phyloP scores from a whole-genome alignment of 2,329 filamentous ascomycete species.

The Fusarium graminum region DNA sequence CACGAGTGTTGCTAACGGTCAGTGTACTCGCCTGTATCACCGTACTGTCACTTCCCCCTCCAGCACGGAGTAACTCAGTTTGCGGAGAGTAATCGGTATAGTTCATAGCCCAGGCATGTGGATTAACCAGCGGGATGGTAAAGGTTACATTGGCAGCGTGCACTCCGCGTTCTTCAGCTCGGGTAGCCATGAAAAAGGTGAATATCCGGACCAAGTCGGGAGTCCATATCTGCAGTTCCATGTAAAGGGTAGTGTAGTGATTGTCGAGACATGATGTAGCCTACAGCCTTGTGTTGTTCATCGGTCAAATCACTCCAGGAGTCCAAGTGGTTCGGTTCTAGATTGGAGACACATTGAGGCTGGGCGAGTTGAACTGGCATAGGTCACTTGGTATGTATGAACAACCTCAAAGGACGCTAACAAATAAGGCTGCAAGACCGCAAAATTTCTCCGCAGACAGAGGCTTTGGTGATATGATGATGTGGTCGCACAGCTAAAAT shows the following conservation, averaged over 20 bases:
- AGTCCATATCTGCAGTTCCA: slow-evolving; percentile 27
- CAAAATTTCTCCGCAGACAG: slow-evolving; percentile 18
- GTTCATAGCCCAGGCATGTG: slow-evolving; percentile 12
- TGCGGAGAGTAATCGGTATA: slow-evolving; percentile 11
- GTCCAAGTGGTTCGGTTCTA: slow-evolving; percentile 23
- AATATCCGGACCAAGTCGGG: slow-evolving; percentile 19
- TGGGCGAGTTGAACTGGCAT: slow-evolving; percentile 25
- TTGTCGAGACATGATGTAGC: slow-evolving; percentile 14
- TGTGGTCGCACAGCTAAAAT: slow-evolving; percentile 37
- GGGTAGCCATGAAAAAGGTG: slow-evolving; percentile 7
- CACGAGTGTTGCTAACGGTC: slow-evolving; percentile 32
- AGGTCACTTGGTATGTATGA: slow-evolving; percentile 29
- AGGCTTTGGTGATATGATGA: slow-evolving; percentile 22
- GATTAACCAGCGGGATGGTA: slow-evolving; percentile 23
- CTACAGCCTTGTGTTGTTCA: slow-evolving; percentile 12
- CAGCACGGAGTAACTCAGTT: slow-evolving; percentile 2
- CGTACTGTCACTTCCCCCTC: slow-evolving; percentile 26
- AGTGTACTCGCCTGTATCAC: slow-evolving; percentile 29
- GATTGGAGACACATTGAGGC: slow-evolving; percentile 20
- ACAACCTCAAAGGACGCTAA: slow-evolving; percentile 15
- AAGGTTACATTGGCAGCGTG: slow-evolving; percentile 34
- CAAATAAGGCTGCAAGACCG: slow-evolving; percentile 35
- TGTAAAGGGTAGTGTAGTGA: slow-evolving; percentile 21
- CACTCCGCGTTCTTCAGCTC: slow-evolving; percentile 24
- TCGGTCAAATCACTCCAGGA: slow-evolving; percentile 19